Conservation (phyloP, 2,329 filamentous ascomycete genomes). For the Metarhizium humberi region DNA sequence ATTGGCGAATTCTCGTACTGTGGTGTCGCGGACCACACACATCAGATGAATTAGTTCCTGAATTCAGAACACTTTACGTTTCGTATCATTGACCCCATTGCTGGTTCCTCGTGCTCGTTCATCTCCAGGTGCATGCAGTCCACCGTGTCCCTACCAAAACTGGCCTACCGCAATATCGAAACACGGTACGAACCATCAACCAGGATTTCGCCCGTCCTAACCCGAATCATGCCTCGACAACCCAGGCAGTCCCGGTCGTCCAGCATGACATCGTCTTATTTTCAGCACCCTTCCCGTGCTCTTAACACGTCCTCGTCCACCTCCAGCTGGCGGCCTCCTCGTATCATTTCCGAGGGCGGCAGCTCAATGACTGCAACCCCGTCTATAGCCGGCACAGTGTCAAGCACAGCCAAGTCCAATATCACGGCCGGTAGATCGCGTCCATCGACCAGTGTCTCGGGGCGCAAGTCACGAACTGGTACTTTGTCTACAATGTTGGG, state of each 20-base stretch:
- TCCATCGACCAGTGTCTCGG: conserved; percentile 29
- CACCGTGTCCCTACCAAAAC: too few species aligned
- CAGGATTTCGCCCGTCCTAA: background rate
- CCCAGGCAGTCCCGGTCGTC: background rate
- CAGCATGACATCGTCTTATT: background rate
- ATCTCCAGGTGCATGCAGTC: too few species aligned
- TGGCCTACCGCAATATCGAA: too few species aligned
- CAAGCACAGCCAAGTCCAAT: conserved; percentile 4
- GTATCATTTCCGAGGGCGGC: background rate
- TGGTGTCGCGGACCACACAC: background rate
- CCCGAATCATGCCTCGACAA: background rate
- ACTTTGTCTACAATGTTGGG: conserved; percentile 30
- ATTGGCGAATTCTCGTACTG: background rate
- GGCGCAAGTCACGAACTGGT: conserved; percentile 34
- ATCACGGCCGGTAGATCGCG: background rate
- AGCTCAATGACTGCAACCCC: conserved; percentile 7
- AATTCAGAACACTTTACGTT: too few species aligned
- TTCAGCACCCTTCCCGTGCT: background rate
- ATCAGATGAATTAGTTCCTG: too few species aligned
- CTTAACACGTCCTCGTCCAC: background rate
- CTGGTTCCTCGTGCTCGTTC: too few species aligned
- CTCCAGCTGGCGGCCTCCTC: background rate
- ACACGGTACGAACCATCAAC: background rate
- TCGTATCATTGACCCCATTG: too few species aligned
- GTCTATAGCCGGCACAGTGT: conserved; percentile 9